Conservation (phyloP, 2,329 filamentous ascomycete genomes). For the Phoma sp. region DNA sequence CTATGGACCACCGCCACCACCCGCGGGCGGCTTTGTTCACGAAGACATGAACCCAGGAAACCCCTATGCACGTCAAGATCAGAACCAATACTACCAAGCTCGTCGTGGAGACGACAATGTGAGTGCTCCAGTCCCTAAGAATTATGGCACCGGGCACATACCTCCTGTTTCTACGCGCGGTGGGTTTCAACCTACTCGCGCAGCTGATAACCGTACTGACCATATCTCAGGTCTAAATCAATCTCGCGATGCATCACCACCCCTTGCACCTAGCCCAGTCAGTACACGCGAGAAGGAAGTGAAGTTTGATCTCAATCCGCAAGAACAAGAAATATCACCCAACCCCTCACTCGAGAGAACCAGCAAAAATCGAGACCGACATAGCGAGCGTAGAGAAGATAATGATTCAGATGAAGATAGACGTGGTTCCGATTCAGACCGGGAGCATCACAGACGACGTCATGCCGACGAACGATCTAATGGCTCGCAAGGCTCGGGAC, state of each 20-base stretch:
- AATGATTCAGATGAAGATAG: slow-evolving; percentile 20
- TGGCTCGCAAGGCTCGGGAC: slow-evolving; percentile 24
- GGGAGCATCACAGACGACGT: slow-evolving; percentile 6
- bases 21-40: slow-evolving; percentile 36
- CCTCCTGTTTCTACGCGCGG: slow-evolving; percentile 24
- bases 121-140: slow-evolving; percentile 53
- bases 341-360: slow-evolving; percentile 22
- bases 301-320: slow-evolving; percentile 48
- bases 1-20: slow-evolving; percentile 35
- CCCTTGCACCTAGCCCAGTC: slow-evolving; percentile 25
- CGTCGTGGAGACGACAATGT: slow-evolving; percentile 57
- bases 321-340: slow-evolving; percentile 32
- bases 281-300: slow-evolving; percentile 41
- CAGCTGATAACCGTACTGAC: slow-evolving; percentile 28
- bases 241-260: not conserved
- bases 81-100: slow-evolving; percentile 44
- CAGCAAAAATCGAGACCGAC: slow-evolving; percentile 11
- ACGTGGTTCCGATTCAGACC: slow-evolving; percentile 6
- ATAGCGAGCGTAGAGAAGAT: slow-evolving; percentile 17
- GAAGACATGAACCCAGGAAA: slow-evolving; percentile 40
- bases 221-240: slow-evolving; percentile 29
- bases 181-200: slow-evolving; percentile 24
- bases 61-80: slow-evolving; percentile 36
- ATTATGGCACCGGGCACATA: slow-evolving; percentile 29
- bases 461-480: slow-evolving; percentile 24